A percentile compares a stretch with the other conserved stretches of the same genome.
Evolutionary conservation across 176 grass and related monocot genomes (phyloP).

Genomic region (Chrysopogon serrulatus): DNA sequence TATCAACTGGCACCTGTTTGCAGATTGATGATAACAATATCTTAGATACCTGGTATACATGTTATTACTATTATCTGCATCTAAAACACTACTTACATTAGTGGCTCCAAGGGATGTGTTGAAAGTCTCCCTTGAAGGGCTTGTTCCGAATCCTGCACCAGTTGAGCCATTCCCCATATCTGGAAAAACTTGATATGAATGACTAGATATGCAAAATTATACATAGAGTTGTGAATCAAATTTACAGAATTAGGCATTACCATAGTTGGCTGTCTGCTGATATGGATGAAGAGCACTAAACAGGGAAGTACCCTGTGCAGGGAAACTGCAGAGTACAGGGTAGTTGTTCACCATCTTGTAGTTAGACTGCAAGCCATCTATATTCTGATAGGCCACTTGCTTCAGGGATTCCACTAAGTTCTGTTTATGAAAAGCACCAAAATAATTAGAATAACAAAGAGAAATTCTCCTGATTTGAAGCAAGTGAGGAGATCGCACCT

Average conservation of each 20-base stretch:
- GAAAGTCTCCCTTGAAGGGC: slow-evolving; percentile 6
- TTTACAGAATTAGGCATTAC: slow-evolving; percentile 18
- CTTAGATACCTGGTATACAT: slow-evolving; percentile 12
- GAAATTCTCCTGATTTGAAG: background rate
- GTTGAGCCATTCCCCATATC: background rate
- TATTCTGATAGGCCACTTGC: slow-evolving; percentile 36
- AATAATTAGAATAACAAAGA: slow-evolving; percentile 8
- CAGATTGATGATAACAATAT: slow-evolving; percentile 6
- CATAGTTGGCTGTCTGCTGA: slow-evolving; percentile 8
- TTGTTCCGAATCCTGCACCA: slow-evolving; percentile 6
- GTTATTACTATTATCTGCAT: background rate
- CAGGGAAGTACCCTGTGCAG: slow-evolving; percentile 2
- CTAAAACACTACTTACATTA: slow-evolving; percentile 31
- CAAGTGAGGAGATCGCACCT: slow-evolving; percentile 22
- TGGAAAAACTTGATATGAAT: slow-evolving; percentile 7
- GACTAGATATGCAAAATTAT: background rate
- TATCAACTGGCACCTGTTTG: slow-evolving; percentile 23
- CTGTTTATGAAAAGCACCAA: slow-evolving; percentile 24
- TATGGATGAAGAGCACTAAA: slow-evolving; percentile 9
- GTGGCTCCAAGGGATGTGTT: background rate
- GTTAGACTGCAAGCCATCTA: slow-evolving; percentile 22
- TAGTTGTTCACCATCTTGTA: slow-evolving; percentile 41
- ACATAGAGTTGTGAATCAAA: background rate
- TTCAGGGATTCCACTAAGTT: slow-evolving; percentile 28
- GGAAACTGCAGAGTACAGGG: slow-evolving; percentile 27